These are phyloP conservation scores for Xylariaceae sp. DNA, from an alignment of 2,329 filamentous ascomycete species.

Conservation along the genomic window DNA sequence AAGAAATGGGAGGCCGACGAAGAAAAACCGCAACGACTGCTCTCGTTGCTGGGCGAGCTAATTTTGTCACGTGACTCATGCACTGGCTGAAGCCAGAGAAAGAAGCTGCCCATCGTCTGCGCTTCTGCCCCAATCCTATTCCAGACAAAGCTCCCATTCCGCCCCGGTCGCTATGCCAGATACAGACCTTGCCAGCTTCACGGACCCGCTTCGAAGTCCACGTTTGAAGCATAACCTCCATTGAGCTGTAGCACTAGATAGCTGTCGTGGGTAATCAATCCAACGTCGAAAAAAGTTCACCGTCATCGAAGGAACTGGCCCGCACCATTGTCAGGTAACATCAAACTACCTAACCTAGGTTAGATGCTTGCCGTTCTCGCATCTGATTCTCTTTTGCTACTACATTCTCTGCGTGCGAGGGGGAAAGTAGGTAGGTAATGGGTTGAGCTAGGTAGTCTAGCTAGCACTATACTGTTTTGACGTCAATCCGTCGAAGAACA, in stretches of 20 bases:
- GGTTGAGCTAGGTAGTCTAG: too few species aligned
- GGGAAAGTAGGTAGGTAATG: too few species aligned
- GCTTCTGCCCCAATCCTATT: conserved; percentile 9
- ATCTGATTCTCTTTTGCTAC: too few species aligned
- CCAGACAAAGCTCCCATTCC: not conserved
- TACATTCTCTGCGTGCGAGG: too few species aligned
- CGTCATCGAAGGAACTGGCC: too few species aligned
- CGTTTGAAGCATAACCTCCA: not conserved
- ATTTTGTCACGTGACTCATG: conserved; percentile 16
- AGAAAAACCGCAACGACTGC: conserved; percentile 22
- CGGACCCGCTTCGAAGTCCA: conserved; percentile 1
- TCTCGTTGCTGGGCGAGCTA: conserved; percentile 17
- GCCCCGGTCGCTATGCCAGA: conserved; percentile 5
- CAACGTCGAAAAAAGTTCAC: too few species aligned
- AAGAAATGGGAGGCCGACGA: conserved; percentile 21
- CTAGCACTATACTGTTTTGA: too few species aligned
- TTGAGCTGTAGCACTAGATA: too few species aligned
- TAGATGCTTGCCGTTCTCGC: too few species aligned
- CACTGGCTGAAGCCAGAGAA: conserved; percentile 8
- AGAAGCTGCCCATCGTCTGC: conserved; percentile 6
- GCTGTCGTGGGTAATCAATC: too few species aligned
- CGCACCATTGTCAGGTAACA: too few species aligned
- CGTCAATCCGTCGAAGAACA: not conserved
- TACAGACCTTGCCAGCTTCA: conserved; percentile 1
- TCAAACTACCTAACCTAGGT: too few species aligned